Evolutionary conservation across 1,284 basidiomycete genomes (phyloP), one percentile per base, ranked within the genome.

Genomic region (Stygiomarasmius scandens): DNA sequence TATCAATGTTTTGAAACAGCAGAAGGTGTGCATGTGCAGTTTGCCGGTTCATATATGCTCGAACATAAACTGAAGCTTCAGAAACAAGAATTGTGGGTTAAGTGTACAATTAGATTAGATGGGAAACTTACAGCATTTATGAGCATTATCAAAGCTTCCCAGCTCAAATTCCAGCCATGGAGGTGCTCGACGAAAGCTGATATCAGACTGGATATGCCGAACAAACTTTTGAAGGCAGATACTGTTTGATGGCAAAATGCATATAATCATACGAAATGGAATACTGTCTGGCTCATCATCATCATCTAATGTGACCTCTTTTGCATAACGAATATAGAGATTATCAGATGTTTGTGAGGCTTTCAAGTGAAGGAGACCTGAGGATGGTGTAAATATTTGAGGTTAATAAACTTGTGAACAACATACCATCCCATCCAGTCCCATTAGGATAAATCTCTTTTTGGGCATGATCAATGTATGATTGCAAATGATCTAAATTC

Each of bases 121-220:
- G n/a, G n/a, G n/a, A n/a, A n/a, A n/a, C n/a, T n/a, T n/a, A n/a
- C n/a, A 19, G 19, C 38, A 52, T 55, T 5, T 43, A 67, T 64
- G 58, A 2, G 61, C 63, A 41, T 62, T n/a, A n/a, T 59, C 1
- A 50, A 36, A 14, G 47, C 27, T 1, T 66, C 62, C 20, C 58
- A 20, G 2, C 27, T 66, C 63, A 46, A 67, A 67, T 44, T 67
- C 65, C 9, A 61, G 36, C 38, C 54, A 64, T 2, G 61, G 61
- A 4, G 58, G 34, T 4, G 67, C 55, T 0, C 63, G 52, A 24
- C 61, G 62, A 56, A 63, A 64, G 2, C 38, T 45, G 25, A 64
- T 64, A 41, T 67, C 64, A 24, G 61, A 56, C 47, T 65, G 65
- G 3, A 65, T 29, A 46, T 66, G 64, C 45, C 63, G 61, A 2